phyloP scores from a whole-genome alignment of 1,139 yeast genomes.

The Lodderomyces parapsilosis region DNA sequence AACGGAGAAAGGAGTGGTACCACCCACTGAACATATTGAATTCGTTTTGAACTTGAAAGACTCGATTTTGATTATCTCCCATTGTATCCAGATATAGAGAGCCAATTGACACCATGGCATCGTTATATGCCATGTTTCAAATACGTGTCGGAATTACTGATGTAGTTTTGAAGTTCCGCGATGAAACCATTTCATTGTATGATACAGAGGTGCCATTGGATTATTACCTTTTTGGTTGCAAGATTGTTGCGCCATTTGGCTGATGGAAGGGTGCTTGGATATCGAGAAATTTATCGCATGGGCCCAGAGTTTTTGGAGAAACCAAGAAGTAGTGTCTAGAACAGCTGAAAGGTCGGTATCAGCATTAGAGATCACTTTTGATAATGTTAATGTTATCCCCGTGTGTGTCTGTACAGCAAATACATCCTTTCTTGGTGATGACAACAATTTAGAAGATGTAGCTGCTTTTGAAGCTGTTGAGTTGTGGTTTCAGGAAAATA shows the following conservation, averaged over 20 bases:
- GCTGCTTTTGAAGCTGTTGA: not conserved
- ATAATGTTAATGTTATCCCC: not conserved
- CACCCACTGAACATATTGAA: too few relatives aligned
- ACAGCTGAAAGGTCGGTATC: not conserved
- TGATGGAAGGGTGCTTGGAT: not conserved
- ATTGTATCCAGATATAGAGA: not conserved
- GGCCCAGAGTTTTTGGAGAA: not conserved
- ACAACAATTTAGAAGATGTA: not conserved
- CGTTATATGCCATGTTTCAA: not conserved
- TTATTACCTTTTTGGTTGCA: not conserved
- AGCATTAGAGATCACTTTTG: not conserved
- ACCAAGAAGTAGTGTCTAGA: not conserved
- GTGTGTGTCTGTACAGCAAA: not conserved
- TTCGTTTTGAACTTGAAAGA: not conserved
- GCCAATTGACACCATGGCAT: not conserved
- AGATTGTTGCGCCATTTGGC: not conserved
- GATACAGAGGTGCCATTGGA: not conserved
- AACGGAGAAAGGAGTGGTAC: too few relatives aligned
- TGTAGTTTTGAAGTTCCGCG: not conserved
- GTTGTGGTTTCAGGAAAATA: not conserved
- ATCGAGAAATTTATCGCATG: not conserved
- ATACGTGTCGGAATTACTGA: not conserved
- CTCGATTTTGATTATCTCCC: not conserved
- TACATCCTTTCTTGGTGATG: not conserved
- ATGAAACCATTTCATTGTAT: not conserved